Evolutionary conservation across 129 eudicot genomes (phyloP).

Genomic region (Tanacetum coccineum): DNA sequence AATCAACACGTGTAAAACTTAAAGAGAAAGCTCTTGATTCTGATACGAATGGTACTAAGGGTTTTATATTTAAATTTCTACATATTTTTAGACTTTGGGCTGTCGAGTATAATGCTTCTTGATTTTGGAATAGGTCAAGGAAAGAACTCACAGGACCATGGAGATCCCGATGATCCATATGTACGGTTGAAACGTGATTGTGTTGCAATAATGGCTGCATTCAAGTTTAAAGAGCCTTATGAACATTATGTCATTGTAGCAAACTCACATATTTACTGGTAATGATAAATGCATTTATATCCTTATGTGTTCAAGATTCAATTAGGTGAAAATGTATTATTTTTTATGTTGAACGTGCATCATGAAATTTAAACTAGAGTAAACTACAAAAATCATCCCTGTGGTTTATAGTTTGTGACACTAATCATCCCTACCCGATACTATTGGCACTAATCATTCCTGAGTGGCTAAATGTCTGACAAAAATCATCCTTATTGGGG

Average conservation of each 20-base stretch:
- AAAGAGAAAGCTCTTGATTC: conserved; percentile 25
- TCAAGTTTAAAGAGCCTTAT: conserved; percentile 63
- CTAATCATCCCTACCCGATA: too few relatives aligned
- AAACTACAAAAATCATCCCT: too few relatives aligned
- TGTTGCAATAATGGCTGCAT: conserved; percentile 90
- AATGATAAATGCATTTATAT: conserved; percentile 23
- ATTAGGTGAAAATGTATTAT: conserved; percentile 2
- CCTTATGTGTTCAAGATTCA: conserved; percentile 4
- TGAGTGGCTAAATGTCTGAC: too few relatives aligned
- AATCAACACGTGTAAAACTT: conserved; percentile 24
- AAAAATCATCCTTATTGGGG: too few relatives aligned
- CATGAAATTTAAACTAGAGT: too few relatives aligned
- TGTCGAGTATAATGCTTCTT: not conserved
- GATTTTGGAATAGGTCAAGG: conserved; percentile 26
- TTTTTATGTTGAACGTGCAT: not conserved
- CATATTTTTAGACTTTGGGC: conserved; percentile 4
- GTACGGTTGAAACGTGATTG: conserved; percentile 91
- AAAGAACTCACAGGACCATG: conserved; percentile 36
- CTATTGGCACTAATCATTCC: too few relatives aligned
- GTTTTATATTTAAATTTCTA: too few relatives aligned
- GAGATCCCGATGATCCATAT: conserved; percentile 78
- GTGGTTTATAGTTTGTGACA: too few relatives aligned
- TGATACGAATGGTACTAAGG: conserved; percentile 20
- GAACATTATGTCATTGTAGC: too few relatives aligned
- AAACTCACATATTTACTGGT: too few relatives aligned